Percentiles rank a stretch among this genome's conserved stretches.
phyloP scores from a whole-genome alignment of 2,329 filamentous ascomycete species.

The Ascocoryne sarcoides region DNA sequence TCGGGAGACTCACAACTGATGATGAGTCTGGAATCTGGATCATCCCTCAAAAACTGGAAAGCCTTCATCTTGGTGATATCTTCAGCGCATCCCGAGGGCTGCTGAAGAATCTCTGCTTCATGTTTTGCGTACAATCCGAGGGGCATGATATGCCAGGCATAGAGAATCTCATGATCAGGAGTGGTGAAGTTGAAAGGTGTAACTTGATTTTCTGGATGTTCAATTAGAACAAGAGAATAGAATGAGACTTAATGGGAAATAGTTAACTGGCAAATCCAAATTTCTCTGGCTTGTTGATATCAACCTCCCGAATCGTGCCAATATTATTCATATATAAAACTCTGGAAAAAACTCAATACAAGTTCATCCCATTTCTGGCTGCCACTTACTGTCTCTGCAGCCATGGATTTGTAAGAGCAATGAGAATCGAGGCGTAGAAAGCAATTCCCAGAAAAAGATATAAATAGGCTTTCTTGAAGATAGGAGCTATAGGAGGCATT shows the following conservation, averaged over 20 bases:
- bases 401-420: constrained; percentile 55
- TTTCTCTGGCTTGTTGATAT: constrained; percentile 66
- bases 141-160: constrained; percentile 86
- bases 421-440: constrained; percentile 59
- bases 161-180: constrained; percentile 66
- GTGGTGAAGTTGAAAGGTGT: constrained; percentile 75
- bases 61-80: constrained; percentile 49
- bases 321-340: constrained; percentile 78
- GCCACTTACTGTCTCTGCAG: constrained; percentile 75
- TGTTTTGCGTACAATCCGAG: constrained; percentile 66
- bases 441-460: constrained; percentile 50
- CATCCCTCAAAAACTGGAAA: constrained; percentile 53
- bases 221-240: not conserved
- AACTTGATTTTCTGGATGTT: constrained; percentile 64
- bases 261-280: constrained; percentile 77
- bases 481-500: constrained; percentile 31
- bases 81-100: constrained; percentile 32
- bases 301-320: constrained; percentile 61
- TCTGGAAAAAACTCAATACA: constrained; percentile 29
- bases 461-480: constrained; percentile 39
- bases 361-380: constrained; percentile 45
- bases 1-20: constrained; percentile 56
- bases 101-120: constrained; percentile 50
- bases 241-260: not conserved
- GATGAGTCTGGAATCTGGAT: constrained; percentile 54